These are phyloP conservation scores for Stagonosporopsis vannaccii DNA, from an alignment of 2,329 filamentous ascomycete species.

Conservation along the genomic window DNA sequence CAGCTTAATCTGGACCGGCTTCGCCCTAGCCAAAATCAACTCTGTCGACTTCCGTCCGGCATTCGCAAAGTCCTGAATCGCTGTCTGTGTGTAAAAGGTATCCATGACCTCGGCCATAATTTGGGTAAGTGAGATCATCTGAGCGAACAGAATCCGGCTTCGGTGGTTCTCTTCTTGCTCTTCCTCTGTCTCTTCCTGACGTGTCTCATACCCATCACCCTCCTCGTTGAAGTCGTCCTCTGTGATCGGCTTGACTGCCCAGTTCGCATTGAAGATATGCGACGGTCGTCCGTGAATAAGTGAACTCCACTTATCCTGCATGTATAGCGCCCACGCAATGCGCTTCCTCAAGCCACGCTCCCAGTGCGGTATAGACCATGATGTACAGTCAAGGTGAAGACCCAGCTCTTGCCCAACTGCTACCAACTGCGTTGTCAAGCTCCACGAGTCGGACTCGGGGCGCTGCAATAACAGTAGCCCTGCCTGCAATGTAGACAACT, in stretches of 20 bases:
- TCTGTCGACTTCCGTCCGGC: conserved; percentile 75
- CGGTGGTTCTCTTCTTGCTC: conserved; percentile 68
- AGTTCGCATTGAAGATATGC: conserved; percentile 73
- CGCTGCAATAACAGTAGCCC: conserved; percentile 77
- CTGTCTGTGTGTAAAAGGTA: conserved; percentile 80
- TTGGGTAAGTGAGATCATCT: conserved; percentile 77
- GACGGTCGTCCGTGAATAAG: conserved; percentile 86
- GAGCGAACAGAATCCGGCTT: conserved; percentile 73
- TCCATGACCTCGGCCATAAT: conserved; percentile 83
- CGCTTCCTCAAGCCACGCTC: conserved; percentile 85
- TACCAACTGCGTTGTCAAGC: conserved; percentile 84
- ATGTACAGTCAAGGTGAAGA: conserved; percentile 84
- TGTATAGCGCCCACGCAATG: conserved; percentile 88
- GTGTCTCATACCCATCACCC: conserved; percentile 60
- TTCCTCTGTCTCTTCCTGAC: conserved; percentile 58
- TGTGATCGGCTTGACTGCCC: conserved; percentile 75
- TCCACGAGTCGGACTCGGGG: conserved; percentile 81
- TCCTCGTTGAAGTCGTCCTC: conserved; percentile 76
- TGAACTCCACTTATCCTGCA: conserved; percentile 94
- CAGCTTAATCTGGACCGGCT: conserved; percentile 81
- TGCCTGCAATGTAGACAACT: conserved; percentile 80
- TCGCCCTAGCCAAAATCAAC: conserved; percentile 75
- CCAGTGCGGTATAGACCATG: conserved; percentile 88
- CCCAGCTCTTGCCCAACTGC: conserved; percentile 88
- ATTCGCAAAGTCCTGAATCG: conserved; percentile 72